These are phyloP conservation scores for Teunomyces atbi DNA, from an alignment of 805 yeast genomes.

Conservation along the genomic window DNA sequence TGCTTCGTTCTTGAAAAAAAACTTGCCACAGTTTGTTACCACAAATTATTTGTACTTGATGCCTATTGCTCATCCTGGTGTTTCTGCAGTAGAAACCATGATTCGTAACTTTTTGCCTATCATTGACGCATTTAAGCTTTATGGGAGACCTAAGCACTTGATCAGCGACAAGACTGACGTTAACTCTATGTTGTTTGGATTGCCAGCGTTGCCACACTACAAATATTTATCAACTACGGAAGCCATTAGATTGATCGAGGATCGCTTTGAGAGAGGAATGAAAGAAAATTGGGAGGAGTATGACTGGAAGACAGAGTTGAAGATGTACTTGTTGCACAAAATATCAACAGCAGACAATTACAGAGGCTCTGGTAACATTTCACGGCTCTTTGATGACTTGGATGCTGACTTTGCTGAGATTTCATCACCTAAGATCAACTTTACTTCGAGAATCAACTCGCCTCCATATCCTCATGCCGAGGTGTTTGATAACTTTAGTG, in stretches of 20 bases:
- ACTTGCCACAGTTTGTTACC: constrained; percentile 24
- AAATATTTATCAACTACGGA: constrained; percentile 46
- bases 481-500: constrained; percentile 7
- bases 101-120: constrained; percentile 67
- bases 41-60: constrained; percentile 57
- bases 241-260: constrained; percentile 19
- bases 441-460: constrained; percentile 2
- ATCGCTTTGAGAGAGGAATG: constrained; percentile 17
- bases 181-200: constrained; percentile 66
- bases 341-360: constrained; percentile 18
- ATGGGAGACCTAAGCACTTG: constrained; percentile 73
- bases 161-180: constrained; percentile 70
- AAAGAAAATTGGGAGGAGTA: constrained; percentile 24
- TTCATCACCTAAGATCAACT: constrained; percentile 7
- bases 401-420: constrained; percentile 14
- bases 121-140: constrained; percentile 65
- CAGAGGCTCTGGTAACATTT: constrained; percentile 38
- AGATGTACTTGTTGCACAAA: constrained; percentile 13
- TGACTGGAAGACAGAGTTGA: constrained; percentile 29
- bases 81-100: constrained; percentile 69
- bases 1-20: constrained; percentile 28
- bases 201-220: constrained; percentile 71
- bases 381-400: constrained; percentile 27
- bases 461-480: neutral
- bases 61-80: constrained; percentile 74